Base-by-base conservation (phyloP, 2,329 filamentous ascomycete genomes). In the Colletotrichum godetiae region DNA sequence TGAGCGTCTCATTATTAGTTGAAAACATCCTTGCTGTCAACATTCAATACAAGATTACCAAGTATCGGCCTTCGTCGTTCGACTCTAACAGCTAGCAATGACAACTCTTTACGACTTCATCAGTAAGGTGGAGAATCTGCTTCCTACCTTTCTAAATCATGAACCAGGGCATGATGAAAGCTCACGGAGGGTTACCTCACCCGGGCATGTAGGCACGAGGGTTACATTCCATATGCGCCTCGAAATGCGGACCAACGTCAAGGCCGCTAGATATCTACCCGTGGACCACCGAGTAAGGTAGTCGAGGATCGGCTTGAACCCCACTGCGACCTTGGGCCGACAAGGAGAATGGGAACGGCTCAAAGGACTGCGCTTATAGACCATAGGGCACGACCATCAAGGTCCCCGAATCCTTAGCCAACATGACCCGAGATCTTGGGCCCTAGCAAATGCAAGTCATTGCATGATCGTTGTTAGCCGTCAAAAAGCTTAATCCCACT, bases 401-500 rank as follows among this genome's bases (percentile, higher is more conserved):
- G 63, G 63, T 67, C 35, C 67, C 24, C 10, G 13, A 6, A n/a
- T 15, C 2, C 24, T 5, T 15, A 22, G 33, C 55, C 12, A n/a
- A n/a, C 7, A 11, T 46, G 35, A 22, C 27, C 68, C 56, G 33
- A 29, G 6, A 3, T 22, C 13, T 33, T 24, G 64, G 62, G 1
- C 7, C 35, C 29, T 56, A 52, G 63, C 31, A 10, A 1, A 68
- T 52, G 64, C 57, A 62, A 10, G 64, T 22, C 63, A 71, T n/a
- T 11, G 13, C 1, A 4, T 22, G 22, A 5, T 52, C 52, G 2
- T 55, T 3, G 1, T 2, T 37, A 3, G 53, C 10, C 10, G 49
- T 19, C 12, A 12, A 67, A 68, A 71, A 71, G 68, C 57, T 71
- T 71, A 3, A 52, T 60, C 11, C 0, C 1, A 62, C 57, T 13